Evolutionary conservation across 2,329 filamentous ascomycete species (phyloP), one percentile per base, ranked within the genome.

Genomic region (Sarocladium oryzae): DNA sequence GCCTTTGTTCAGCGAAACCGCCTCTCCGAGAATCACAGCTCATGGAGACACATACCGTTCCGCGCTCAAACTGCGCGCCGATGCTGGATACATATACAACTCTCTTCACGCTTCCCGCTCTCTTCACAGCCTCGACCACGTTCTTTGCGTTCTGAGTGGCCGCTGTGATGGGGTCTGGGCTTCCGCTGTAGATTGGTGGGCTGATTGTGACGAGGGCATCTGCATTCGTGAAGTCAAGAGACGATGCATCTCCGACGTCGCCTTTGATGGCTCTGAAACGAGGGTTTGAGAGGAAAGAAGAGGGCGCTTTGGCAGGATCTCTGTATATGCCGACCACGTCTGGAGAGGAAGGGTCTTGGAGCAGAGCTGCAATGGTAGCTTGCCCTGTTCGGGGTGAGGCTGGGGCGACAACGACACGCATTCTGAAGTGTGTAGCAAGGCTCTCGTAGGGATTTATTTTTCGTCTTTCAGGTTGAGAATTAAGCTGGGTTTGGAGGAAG

Each of bases 181-280:
- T 40, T 8, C 61, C 60, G 20, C 63, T 59, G 10, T 57, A 61
- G 0, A 57, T 46, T 0, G 65, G 65, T 0, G 66, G 65, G 0
- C 65, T 66, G 24, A 68, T 61, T n/a, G 56, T 57, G 10, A 67
- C 16, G 1, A 69, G 61, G 1, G 58, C 61, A 52, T 67, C 59
- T 1, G 59, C 57, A 2, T 62, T 58, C 0, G 54, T 48, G 24
- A 69, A 63, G 53, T 68, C 57, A n/a, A 69, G 61, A 7, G 61
- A 57, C 5, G 56, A 21, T 0, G 53, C 49, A 21, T 68, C 61
- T 3, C 57, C 56, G 18, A 68, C 56, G 43, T 65, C 60, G 11
- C 61, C 66, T 38, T 58, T 46, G 11, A 63, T 52, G 0, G 61
- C 63, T 0, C 53, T 53, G 46, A 69, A 68, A n/a, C 57, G 57